A percentile compares a stretch with the other conserved stretches of the same genome.
These are phyloP conservation scores for Arbutus unedo DNA, from an alignment of 148 eudicot species.

Conservation along the genomic window DNA sequence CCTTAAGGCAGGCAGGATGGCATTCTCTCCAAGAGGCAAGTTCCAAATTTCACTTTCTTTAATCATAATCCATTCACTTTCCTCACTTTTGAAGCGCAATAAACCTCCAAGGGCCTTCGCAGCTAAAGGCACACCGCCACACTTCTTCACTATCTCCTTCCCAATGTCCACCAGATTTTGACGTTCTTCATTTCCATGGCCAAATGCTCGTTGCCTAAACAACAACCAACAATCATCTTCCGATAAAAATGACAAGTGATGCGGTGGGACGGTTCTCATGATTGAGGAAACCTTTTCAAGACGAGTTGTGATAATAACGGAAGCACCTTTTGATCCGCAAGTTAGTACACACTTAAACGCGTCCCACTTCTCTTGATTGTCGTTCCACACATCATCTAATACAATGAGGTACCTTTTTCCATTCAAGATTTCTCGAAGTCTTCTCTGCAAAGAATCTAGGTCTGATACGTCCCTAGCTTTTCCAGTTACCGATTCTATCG, in stretches of 20 bases:
- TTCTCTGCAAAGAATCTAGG: neutral
- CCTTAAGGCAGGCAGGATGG: neutral
- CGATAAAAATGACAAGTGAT: neutral
- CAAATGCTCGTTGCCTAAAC: neutral
- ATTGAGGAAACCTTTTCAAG: neutral
- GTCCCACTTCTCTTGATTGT: conserved; percentile 2
- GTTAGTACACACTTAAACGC: neutral
- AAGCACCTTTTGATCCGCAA: neutral
- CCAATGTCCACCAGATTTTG: conserved; percentile 8
- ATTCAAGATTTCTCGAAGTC: neutral
- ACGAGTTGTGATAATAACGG: neutral
- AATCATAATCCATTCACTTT: neutral
- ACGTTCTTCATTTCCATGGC: neutral
- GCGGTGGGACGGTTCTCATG: neutral
- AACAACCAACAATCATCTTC: conserved; percentile 10
- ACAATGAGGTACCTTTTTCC: conserved; percentile 5
- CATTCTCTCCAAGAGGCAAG: neutral
- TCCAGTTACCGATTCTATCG: neutral
- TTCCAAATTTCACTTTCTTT: conserved; percentile 9
- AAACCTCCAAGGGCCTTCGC: conserved; percentile 10
- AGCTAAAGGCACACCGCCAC: conserved; percentile 11
- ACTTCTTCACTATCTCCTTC: neutral
- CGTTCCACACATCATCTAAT: neutral
- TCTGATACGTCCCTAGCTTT: neutral
- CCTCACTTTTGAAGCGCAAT: no score